Base-by-base conservation (phyloP, 345 rosid genomes). In the Hibiscus trionum region DNA sequence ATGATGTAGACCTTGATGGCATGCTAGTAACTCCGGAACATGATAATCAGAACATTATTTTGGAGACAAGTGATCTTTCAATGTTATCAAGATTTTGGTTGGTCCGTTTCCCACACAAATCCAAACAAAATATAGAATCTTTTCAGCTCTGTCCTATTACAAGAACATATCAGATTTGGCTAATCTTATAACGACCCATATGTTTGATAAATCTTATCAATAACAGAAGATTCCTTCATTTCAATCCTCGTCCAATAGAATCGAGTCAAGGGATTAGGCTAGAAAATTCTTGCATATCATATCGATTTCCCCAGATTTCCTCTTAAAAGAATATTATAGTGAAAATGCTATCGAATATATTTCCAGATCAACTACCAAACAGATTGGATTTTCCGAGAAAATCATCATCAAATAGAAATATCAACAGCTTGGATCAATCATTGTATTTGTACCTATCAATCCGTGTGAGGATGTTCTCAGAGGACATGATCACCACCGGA, bases 401-500 rank as follows among this genome's bases (percentile, higher is more conserved):
- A 5, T 21, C 10, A 44, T 42, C 17, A 33, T 4, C 21, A 61
- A 15, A 16, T 61, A 16, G 21, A 61, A 31, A 61, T 15, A 31
- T 61, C 42, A 49, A 15, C 46, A 61, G 66, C 17, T 7, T 6
- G 24, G 12, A 33, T 61, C 46, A 33, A 33, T 61, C 58, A 53
- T 6, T 55, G 27, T 80, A 90, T 93, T 6, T 55, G 27, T 80
- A 90, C 96, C 96, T 88, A 78, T 91, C 92, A 46, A 88, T 85
- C 15, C 89, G 91, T 73, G 97, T 67, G 70, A 89, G 55, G 37
- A 91, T 81, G 77, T 91, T 87, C 83, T 91, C 94, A 14, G 97
- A 91, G 1, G 97, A 91, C 97, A 91, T 91, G 71, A 91, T 83
- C 78, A 91, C 97, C 11, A 91, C 97, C 29, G 94, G 97, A 35